Conservation (phyloP, 129 eudicot genomes). For the Artemisia argyi region DNA sequence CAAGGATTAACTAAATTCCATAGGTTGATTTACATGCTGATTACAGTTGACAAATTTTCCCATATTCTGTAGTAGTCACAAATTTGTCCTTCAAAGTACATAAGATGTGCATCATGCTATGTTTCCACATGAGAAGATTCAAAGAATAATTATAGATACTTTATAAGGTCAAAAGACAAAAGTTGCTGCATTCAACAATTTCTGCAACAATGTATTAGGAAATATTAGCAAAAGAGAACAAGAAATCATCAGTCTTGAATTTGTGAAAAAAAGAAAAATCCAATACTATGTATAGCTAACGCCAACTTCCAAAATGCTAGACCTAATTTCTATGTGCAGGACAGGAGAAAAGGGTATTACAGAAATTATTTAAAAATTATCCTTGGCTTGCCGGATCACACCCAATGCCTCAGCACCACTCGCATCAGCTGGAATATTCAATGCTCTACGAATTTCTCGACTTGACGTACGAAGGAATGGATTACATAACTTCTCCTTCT, state of each 20-base stretch:
- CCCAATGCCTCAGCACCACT: constrained; percentile 80
- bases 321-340: constrained; percentile 35
- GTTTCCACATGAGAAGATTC: too few species aligned
- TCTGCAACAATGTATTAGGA: not conserved
- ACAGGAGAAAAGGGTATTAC: constrained; percentile 21
- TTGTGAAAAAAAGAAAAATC: constrained; percentile 7
- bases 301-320: constrained; percentile 22
- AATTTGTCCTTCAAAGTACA: too few species aligned
- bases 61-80: too few species aligned
- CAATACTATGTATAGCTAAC: constrained; percentile 27
- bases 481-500: constrained; percentile 75
- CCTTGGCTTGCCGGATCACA: constrained; percentile 79
- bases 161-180: not conserved
- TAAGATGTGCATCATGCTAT: too few species aligned
- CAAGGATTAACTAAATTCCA: too few species aligned
- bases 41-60: too few species aligned
- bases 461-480: constrained; percentile 93
- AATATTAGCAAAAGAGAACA: not conserved
- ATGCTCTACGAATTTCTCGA: constrained; percentile 57
- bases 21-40: too few species aligned
- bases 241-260: constrained; percentile 18
- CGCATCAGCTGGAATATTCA: constrained; percentile 61
- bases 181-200: not conserved
- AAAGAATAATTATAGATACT: not conserved
- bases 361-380: constrained; percentile 51